Conservation (phyloP, 305 asterid genomes). For the Fraxinus albicans region DNA sequence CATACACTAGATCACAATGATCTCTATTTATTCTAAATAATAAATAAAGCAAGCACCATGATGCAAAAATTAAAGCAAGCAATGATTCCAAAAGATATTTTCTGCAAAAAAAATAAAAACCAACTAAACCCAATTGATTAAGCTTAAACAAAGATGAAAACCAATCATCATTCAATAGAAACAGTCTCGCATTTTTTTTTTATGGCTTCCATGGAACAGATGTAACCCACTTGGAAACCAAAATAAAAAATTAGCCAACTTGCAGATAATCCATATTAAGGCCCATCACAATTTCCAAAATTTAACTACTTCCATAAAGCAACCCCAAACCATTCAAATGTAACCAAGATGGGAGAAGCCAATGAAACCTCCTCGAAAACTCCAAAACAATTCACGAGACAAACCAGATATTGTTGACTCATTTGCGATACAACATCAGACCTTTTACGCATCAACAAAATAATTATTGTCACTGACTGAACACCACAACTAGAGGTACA, state of each 20-base stretch:
- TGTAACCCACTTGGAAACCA: neutral
- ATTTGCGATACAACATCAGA: slow-evolving; percentile 22
- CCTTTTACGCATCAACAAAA: slow-evolving; percentile 22
- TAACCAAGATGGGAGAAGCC: slow-evolving; percentile 22
- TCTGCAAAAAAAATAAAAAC: neutral
- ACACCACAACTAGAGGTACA: slow-evolving; percentile 38
- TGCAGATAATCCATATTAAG: neutral
- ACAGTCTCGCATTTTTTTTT: slow-evolving; percentile 17
- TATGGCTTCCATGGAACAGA: slow-evolving; percentile 5
- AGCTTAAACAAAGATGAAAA: neutral
- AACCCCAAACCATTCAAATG: slow-evolving; percentile 22
- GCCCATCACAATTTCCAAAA: slow-evolving; percentile 19
- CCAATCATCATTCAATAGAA: slow-evolving; percentile 17
- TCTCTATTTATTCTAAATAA: neutral
- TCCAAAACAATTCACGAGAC: slow-evolving; percentile 25
- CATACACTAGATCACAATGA: neutral
- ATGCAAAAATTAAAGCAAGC: neutral
- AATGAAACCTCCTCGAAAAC: slow-evolving; percentile 13
- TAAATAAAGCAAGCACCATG: neutral
- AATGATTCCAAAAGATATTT: neutral
- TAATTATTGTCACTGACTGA: slow-evolving; percentile 28
- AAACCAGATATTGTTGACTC: slow-evolving; percentile 26
- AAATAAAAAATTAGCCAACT: slow-evolving; percentile 18
- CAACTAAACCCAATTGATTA: slow-evolving; percentile 19
- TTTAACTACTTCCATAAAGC: slow-evolving; percentile 20